These are phyloP conservation scores for Triangularia setosa DNA, from an alignment of 2,329 filamentous ascomycete genomes.

Conservation along the genomic window DNA sequence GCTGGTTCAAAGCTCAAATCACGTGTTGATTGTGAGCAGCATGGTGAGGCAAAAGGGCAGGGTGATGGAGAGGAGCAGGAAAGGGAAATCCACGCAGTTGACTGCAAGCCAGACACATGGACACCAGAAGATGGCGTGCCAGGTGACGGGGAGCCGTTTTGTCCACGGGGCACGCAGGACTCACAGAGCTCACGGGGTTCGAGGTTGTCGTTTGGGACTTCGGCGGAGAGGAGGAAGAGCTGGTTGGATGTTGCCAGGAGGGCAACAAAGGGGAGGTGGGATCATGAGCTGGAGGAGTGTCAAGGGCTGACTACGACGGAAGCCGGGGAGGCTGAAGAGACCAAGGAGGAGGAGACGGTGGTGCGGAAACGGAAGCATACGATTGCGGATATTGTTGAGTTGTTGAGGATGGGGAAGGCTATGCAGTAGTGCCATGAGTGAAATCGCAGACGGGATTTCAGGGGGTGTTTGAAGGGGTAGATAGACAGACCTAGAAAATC, in stretches of 20 bases:
- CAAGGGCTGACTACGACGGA: neutral
- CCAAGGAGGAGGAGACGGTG: neutral
- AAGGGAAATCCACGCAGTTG: neutral
- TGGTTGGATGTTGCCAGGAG: neutral
- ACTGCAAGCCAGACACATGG: neutral
- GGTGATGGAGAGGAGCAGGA: neutral
- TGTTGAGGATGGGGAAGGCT: neutral
- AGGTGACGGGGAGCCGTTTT: neutral
- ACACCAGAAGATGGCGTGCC: neutral
- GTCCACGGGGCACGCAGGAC: neutral
- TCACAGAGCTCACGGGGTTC: too few relatives aligned
- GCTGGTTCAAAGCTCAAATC: neutral
- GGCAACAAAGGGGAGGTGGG: neutral
- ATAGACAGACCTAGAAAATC: neutral
- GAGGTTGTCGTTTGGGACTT: neutral
- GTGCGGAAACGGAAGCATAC: neutral
- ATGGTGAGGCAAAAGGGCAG: neutral
- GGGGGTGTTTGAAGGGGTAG: neutral
- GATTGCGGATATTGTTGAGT: neutral
- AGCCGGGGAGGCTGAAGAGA: too few relatives aligned
- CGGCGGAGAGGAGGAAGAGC: neutral
- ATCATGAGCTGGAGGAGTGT: neutral
- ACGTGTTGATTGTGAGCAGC: neutral
- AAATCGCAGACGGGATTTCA: neutral
- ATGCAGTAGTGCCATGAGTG: neutral